Evolutionary conservation across 805 yeast genomes (phyloP), one percentile per base, ranked within the genome.

Genomic region (Teunomyces atbi): DNA sequence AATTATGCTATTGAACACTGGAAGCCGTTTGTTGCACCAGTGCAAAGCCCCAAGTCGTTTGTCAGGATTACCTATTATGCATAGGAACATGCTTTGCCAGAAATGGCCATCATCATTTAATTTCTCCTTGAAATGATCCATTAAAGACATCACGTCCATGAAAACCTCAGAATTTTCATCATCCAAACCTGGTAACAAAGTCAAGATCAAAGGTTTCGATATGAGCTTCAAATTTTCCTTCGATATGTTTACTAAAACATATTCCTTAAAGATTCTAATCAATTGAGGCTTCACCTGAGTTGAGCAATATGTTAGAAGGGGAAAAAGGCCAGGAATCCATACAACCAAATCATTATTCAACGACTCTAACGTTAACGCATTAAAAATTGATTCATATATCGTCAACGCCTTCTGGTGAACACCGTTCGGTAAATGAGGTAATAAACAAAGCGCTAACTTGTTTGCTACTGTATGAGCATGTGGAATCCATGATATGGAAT

Each of bases 311-410:
- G 94, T 79, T 78, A 92, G 80, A 45, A 94, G 69, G 0, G 98
- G 97, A 6, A 94, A 69, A n/a, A 94, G 64, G 0, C 98, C 97
- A 0, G 97, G 96, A 1, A 92, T 72, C 99, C 99, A 94, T 1
- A 84, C 66, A 34, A 76, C 71, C n/a, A 86, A 70, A 46, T 81
- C 78, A 8, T 66, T 50, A 37, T 84, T 78, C 29, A 88, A 66
- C 4, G 77, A 66, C 4, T 77, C 81, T 0, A 64, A 59, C 1
- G 86, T 84, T 29, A 92, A 66, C 26, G 81, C 77, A 30, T 74
- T 74, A 66, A 94, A 89, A 2, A 92, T 78, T 44, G 72, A 69
- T 18, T 78, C 81, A 62, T 91, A 94, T 1, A 91, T 80, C 46
- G 84, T 89, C 34, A 94, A 66, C 0, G 97, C 78, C 60, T 89